Evolutionary conservation across 306 rosid genomes (phyloP).

Genomic region (Cicer judaicum): DNA sequence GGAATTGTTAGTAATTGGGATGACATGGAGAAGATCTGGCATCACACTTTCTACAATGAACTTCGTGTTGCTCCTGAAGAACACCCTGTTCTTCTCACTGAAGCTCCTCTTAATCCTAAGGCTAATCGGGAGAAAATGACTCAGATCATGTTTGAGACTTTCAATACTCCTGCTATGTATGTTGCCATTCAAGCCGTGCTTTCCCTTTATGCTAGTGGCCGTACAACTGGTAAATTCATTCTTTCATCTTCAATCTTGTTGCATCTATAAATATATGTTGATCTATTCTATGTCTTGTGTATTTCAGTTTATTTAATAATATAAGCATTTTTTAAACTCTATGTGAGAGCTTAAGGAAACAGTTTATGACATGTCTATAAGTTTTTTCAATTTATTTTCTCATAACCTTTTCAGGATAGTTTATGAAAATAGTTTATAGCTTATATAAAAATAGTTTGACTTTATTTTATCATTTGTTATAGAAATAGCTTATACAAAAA

Average conservation of each 20-base stretch:
- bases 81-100: constrained; percentile 78
- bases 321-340: no score
- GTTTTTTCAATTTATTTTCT: no score
- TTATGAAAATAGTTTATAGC: background rate
- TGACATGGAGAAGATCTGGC: constrained; percentile 80
- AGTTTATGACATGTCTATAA: no score
- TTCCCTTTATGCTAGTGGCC: constrained; percentile 89
- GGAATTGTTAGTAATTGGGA: constrained; percentile 88
- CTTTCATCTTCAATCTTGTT: background rate
- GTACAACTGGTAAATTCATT: constrained; percentile 69
- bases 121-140: constrained; percentile 74
- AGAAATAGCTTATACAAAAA: no score
- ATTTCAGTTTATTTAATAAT: background rate
- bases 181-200: constrained; percentile 84
- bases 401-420: no score
- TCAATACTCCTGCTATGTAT: constrained; percentile 83
- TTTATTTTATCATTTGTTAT: no score
- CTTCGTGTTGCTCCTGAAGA: constrained; percentile 68
- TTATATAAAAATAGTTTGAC: no score
- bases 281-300: background rate
- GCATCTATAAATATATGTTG: background rate
- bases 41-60: constrained; percentile 63
- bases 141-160: constrained; percentile 61
- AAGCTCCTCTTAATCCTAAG: constrained; percentile 80
- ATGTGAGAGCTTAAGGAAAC: background rate